Evolutionary conservation across 805 yeast genomes (phyloP), one percentile per base, ranked within the genome.

Genomic region (Nakazawaea ernobii): DNA sequence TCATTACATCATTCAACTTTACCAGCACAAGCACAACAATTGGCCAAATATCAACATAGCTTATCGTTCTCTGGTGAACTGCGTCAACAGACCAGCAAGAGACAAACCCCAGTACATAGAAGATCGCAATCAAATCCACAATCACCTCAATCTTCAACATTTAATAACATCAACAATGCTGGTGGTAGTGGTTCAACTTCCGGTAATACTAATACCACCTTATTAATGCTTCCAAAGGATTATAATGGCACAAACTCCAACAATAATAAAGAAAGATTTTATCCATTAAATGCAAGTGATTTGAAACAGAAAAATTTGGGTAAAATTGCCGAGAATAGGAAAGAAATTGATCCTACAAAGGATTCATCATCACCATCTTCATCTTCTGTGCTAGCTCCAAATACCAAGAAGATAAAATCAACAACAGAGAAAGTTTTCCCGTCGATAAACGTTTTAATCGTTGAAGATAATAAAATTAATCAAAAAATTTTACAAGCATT

Each of bases 381-480:
- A 6, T 35, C 46, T 10, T 29, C 39, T 15, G 9, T 35, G 14
- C 17, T n/a, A 3, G n/a, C 42, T 9, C 14, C 42, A 7, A 39
- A 29, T 30, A 30, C 28, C 24, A 53, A 48, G 15, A 50, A 54
- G 32, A 58, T 57, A 30, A 68, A 67, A 38, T 56, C 66, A 4
- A 67, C 77, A 9, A 68, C 77, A 5, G 77, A 76, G 15, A 84
- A 81, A 46, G 91, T 94, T 17, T 73, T 92, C 15, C 96, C 97
- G 0, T 86, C 89, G 52, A 84, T 94, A 37, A 88, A 89, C 37
- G 96, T 94, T 1, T 68, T 94, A 45, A 91, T 94, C 36, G 99
- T 94, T 8, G 99, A 94, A 64, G 99, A 94, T 71, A 94, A 94
- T 65, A 84, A 90, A 33, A 91, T 94, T 59, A 94, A 94, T 66